A percentile compares a stretch with the other conserved stretches of the same genome.
These are phyloP conservation scores for Friedmanniomyces endolithicus DNA, from an alignment of 495 filamentous ascomycete species.

Conservation along the genomic window DNA sequence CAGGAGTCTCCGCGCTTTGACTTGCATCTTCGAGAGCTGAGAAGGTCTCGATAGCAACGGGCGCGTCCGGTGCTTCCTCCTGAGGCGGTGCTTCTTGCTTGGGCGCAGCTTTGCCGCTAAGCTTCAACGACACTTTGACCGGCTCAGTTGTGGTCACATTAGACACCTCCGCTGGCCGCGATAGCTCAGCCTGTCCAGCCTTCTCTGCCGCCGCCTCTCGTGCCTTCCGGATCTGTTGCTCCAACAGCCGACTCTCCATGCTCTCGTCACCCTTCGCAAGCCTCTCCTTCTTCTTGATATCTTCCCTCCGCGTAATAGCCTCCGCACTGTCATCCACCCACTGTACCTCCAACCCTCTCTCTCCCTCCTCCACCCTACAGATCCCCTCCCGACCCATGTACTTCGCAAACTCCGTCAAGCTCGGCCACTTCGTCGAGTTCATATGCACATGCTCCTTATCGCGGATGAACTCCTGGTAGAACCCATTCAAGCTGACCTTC, in stretches of 20 bases:
- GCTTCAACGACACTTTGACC: slow-evolving; percentile 18
- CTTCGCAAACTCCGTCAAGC: slow-evolving; percentile 78
- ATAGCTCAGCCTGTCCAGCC: slow-evolving; percentile 29
- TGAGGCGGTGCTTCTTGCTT: slow-evolving; percentile 8
- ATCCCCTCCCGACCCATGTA: slow-evolving; percentile 71
- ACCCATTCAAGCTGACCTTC: slow-evolving; percentile 69
- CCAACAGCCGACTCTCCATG: slow-evolving; percentile 64
- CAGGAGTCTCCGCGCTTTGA: background rate
- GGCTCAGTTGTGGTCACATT: background rate
- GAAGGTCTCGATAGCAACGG: slow-evolving; percentile 60
- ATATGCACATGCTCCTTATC: slow-evolving; percentile 82
- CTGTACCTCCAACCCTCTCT: slow-evolving; percentile 63
- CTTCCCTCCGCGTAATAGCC: slow-evolving; percentile 64
- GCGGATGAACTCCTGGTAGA: slow-evolving; percentile 79
- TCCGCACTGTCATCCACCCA: slow-evolving; percentile 90
- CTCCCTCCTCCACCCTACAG: slow-evolving; percentile 76
- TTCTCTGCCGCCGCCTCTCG: slow-evolving; percentile 35
- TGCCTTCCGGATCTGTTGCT: slow-evolving; percentile 68
- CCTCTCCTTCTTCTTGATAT: slow-evolving; percentile 66
- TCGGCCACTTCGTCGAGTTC: slow-evolving; percentile 81
- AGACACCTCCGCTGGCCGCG: background rate
- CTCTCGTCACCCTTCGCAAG: slow-evolving; percentile 85
- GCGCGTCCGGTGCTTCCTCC: slow-evolving; percentile 35
- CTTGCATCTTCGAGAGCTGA: slow-evolving; percentile 26
- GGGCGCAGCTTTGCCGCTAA: slow-evolving; percentile 6